phyloP scores from a whole-genome alignment of 1,284 basidiomycete genomes.

The Puccinia sorghi region DNA sequence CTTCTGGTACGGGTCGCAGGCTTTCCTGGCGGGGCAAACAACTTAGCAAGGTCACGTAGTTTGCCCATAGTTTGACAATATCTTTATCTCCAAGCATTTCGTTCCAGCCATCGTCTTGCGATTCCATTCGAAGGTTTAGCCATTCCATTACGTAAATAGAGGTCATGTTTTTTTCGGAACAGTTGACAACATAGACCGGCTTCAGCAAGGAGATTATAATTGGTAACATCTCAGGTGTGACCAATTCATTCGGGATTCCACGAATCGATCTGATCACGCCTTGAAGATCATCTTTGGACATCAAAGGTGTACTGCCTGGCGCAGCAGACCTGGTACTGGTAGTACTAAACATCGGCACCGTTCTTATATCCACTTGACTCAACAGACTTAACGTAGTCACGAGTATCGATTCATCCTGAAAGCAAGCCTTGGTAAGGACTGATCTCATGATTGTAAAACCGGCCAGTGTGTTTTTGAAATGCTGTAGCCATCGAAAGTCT shows the following conservation, averaged over 20 bases:
- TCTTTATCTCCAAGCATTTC: constrained; percentile 43
- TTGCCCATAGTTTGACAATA: constrained; percentile 37
- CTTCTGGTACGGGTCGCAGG: background rate
- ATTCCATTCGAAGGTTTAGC: constrained; percentile 34
- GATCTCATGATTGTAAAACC: constrained; percentile 47
- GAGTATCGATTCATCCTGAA: constrained; percentile 33
- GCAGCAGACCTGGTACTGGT: background rate
- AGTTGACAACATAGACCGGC: constrained; percentile 33
- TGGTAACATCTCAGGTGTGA: constrained; percentile 40
- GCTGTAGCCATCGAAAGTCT: constrained; percentile 38
- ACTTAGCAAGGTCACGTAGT: constrained; percentile 41
- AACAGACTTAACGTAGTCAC: constrained; percentile 46
- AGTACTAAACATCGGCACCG: constrained; percentile 37
- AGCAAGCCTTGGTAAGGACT: constrained; percentile 40
- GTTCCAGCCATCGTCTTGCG: constrained; percentile 44
- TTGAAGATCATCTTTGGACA: constrained; percentile 39
- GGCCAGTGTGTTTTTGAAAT: constrained; percentile 43
- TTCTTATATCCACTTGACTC: constrained; percentile 46
- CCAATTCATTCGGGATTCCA: constrained; percentile 40
- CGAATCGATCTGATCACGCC: constrained; percentile 39
- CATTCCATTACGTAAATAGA: constrained; percentile 46
- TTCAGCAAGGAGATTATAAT: constrained; percentile 37
- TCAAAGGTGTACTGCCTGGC: background rate
- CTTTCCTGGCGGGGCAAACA: constrained; percentile 27
- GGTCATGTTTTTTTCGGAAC: constrained; percentile 12